Evolutionary conservation across 108 stramenopile species (phyloP), one percentile per base, ranked within the genome.

Genomic region (Pseudonitzschia multistriata): DNA sequence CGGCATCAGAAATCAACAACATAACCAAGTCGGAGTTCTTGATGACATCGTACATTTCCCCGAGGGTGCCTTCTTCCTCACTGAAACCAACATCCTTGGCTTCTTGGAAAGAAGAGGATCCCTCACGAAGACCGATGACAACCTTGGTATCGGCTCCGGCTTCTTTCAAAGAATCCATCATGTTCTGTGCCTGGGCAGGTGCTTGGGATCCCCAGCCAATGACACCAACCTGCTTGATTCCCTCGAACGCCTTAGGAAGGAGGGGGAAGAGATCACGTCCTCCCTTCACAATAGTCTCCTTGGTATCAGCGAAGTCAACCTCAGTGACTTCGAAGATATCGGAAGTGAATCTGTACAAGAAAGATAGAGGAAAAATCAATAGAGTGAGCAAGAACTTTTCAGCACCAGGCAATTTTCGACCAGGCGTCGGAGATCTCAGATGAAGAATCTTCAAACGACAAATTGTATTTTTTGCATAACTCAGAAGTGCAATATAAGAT

Each of bases 121-220:
- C 96, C 71, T 92, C 86, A 63, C 97, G 86, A 45, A 98, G 94
- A 53, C 97, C 97, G 75, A 98, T 95, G 57, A 88, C 79, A 11
- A 98, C 97, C 67, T 82, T 84, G 68, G 90, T 89, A 72, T 91
- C 92, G 50, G 94, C 79, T 50, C 90, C 95, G 48, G 74, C 85
- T 70, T 88, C 91, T 2, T 77, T 71, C 21, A 98, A 71, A 24
- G 97, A 95, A 57, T 98, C 97, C 56, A 82, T 72, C 70, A 98
- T 76, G 85, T 98, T 98, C 72, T 97, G 96, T 35, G 94, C 97
- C 83, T 98, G 97, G 37, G 97, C 97, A 37, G 97, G 97, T 31
- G 96, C 97, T 71, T 98, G 97, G 25, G 96, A 97, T 59, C 97
- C 97, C 97, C 97, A 98, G 65, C 97, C 97, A 67, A 98, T 96